Evolutionary conservation across 805 yeast genomes (phyloP).

Genomic region (Allodekkera sacchari): DNA sequence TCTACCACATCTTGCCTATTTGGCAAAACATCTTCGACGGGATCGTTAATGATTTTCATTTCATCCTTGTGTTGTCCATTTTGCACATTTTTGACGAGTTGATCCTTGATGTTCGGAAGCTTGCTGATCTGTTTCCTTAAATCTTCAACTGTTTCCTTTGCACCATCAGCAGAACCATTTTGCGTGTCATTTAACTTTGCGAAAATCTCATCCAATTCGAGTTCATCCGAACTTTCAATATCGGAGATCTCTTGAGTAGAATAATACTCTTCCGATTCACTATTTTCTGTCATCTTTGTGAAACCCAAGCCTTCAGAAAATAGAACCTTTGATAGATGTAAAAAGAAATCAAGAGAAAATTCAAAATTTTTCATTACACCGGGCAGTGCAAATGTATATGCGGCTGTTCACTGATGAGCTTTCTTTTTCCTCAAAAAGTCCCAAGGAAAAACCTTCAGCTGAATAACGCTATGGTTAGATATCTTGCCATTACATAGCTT

Average conservation of each 20-base stretch:
- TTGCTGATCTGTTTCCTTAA: conserved; percentile 22
- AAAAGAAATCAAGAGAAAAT: not conserved
- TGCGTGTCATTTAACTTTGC: conserved; percentile 6
- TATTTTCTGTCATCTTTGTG: not conserved
- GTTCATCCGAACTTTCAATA: conserved; percentile 6
- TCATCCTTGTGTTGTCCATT: conserved; percentile 8
- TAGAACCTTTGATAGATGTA: not conserved
- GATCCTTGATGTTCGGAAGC: conserved; percentile 28
- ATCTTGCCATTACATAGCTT: too few species aligned
- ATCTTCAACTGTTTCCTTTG: conserved; percentile 22
- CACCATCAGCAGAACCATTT: conserved; percentile 19
- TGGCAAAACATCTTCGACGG: conserved; percentile 25
- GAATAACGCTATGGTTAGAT: too few species aligned
- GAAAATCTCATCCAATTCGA: conserved; percentile 28
- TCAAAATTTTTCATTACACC: conserved; percentile 1
- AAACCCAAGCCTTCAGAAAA: too few species aligned
- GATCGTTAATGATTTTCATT: conserved; percentile 36
- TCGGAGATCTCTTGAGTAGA: too few species aligned
- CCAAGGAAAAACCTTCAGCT: too few species aligned
- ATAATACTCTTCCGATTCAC: too few species aligned
- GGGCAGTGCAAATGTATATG: too few species aligned
- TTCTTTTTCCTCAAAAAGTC: too few species aligned
- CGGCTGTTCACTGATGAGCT: too few species aligned
- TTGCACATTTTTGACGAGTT: conserved; percentile 3
- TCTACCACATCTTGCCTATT: conserved; percentile 7